Evolutionary conservation across 495 filamentous ascomycete species (phyloP), one percentile per base, ranked within the genome.

Genomic region (Tricharina praecox): DNA sequence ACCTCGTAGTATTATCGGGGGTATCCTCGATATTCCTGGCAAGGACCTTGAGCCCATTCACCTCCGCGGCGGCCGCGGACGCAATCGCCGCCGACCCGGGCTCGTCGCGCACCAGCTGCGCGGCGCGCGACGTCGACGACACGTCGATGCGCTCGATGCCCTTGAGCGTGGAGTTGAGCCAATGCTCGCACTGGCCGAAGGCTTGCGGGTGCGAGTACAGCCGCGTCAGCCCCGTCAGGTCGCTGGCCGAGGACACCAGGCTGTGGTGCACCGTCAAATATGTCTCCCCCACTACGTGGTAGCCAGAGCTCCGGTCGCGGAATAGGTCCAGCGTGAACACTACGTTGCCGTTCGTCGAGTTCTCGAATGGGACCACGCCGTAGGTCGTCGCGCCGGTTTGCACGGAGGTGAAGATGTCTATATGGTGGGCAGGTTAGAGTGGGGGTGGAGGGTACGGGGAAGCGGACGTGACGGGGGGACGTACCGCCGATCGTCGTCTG

Each of bases 311-410:
- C 26, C 79, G 70, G 64, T 93, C 85, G 50, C 83, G 82, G 45
- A 97, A 71, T 45, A 86, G 74, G 62, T 94, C 87, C 5, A 97
- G 74, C 0, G 86, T 93, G 60, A 78, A 75, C 20, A 88, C 75
- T 33, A 97, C 92, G 35, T 78, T 77, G 51, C 90, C 90, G 64
- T 95, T 92, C 53, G 85, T 85, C 8, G 80, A 87, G 65, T 97
- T 97, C 64, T 97, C 90, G 66, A 92, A 87, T 23, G 90, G 90
- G 13, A 95, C 82, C 3, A 97, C 82, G 50, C 85, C 88, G 56
- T 75, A 80, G 49, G 69, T 63, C 0, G 71, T 70, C 19, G 61
- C 49, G 48, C 71, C 64, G 11, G 70, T 67, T 62, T 94, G 85
- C 16, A 94, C 78, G 13, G 74, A 70, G 24, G 72, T 67, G 62